These are phyloP conservation scores for Lentinula guzmanii DNA, from an alignment of 768 basidiomycete genomes.

Conservation along the genomic window DNA sequence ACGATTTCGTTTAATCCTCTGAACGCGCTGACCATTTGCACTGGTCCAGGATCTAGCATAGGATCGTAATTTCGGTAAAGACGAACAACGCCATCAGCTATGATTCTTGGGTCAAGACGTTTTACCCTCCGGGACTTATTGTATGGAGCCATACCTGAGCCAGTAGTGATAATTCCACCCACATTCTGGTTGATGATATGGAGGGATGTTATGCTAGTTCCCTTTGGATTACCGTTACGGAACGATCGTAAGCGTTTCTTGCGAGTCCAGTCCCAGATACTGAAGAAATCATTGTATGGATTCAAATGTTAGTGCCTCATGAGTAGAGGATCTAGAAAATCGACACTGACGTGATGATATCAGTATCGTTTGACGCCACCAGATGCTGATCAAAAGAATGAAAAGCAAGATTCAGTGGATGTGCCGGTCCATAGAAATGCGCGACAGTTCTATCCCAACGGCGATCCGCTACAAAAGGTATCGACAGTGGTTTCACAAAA, in stretches of 20 bases:
- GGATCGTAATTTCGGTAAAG: conserved; percentile 91
- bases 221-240: conserved; percentile 80
- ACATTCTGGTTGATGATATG: conserved; percentile 96
- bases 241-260: conserved; percentile 76
- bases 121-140: background rate
- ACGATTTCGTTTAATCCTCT: conserved; percentile 78
- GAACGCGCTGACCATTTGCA: conserved; percentile 94
- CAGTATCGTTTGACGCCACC: conserved; percentile 77
- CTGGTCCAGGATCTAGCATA: conserved; percentile 56
- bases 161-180: conserved; percentile 83
- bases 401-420: conserved; percentile 77
- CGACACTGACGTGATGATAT: conserved; percentile 69
- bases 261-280: conserved; percentile 93
- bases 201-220: conserved; percentile 80
- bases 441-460: conserved; percentile 73
- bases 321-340: background rate
- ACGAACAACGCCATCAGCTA: conserved; percentile 90
- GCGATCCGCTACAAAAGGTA: conserved; percentile 40
- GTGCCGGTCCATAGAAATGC: conserved; percentile 50
- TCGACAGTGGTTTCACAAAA: background rate
- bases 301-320: background rate
- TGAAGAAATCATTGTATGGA: conserved; percentile 20
- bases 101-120: background rate
- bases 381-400: conserved; percentile 91
- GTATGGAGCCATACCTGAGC: conserved; percentile 51